Evolutionary conservation across 331 rosid species (phyloP).

Genomic region (Quercus phellos): DNA sequence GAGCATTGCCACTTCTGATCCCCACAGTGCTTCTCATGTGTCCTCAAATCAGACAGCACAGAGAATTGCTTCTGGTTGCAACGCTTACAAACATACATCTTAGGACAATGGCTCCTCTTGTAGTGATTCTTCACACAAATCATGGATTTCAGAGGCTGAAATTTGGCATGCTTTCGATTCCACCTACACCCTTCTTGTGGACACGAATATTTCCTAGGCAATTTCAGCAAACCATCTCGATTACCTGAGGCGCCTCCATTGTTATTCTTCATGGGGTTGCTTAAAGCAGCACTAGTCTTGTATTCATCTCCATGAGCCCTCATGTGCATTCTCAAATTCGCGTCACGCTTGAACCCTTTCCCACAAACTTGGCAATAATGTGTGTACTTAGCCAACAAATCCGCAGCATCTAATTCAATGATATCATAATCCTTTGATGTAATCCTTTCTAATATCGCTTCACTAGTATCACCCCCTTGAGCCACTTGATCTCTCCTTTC

Average conservation of each 20-base stretch:
- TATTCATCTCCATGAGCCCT: slow-evolving; percentile 96
- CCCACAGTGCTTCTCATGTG: slow-evolving; percentile 97
- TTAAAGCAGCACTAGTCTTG: slow-evolving; percentile 65
- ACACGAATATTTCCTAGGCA: slow-evolving; percentile 70
- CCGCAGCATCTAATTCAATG: slow-evolving; percentile 57
- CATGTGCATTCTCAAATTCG: slow-evolving; percentile 95
- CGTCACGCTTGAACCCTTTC: slow-evolving; percentile 89
- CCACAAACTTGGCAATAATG: slow-evolving; percentile 90
- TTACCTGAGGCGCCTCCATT: neutral
- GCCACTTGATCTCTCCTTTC: neutral
- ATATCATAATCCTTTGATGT: slow-evolving; percentile 32
- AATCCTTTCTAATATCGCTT: neutral
- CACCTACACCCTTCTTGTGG: slow-evolving; percentile 93
- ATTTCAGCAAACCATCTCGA: slow-evolving; percentile 10
- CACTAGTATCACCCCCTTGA: neutral
- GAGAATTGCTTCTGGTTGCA: slow-evolving; percentile 85
- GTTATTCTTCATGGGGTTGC: slow-evolving; percentile 56
- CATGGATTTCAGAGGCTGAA: slow-evolving; percentile 88
- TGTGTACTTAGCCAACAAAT: slow-evolving; percentile 86
- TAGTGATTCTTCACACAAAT: slow-evolving; percentile 92
- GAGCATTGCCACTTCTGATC: slow-evolving; percentile 80
- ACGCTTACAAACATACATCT: slow-evolving; percentile 88
- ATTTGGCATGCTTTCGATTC: slow-evolving; percentile 72
- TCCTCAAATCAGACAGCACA: slow-evolving; percentile 79
- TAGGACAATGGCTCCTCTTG: slow-evolving; percentile 92